Evolutionary conservation across 768 basidiomycete species (phyloP), one percentile per base, ranked within the genome.

Genomic region (Amanita muscaria): DNA sequence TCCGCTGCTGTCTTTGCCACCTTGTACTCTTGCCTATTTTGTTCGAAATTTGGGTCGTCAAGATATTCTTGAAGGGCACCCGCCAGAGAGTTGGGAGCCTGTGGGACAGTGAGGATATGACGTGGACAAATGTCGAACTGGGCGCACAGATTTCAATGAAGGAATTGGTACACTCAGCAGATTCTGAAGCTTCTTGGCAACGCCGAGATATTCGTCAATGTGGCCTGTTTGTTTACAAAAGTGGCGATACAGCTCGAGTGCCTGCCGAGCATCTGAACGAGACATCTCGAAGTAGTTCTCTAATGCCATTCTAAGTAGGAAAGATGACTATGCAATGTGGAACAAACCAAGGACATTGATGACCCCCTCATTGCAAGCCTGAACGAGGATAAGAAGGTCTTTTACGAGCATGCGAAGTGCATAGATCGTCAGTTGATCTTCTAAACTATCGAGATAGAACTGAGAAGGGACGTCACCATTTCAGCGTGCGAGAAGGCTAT

Each of bases 261-360:
- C 88, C 24, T 86, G 80, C 29, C 75, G 66, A 0, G 94, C 96
- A 57, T 98, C 94, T n/a, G 81, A 63, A 50, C 87, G 85, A 0
- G 91, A 89, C 96, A 98, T 98, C 60, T 96, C 93, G 56, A 98
- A 97, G 64, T 96, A 99, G 64, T 94, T 86, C 57, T 97, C 96
- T 81, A n/a, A n/a, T n/a, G n/a, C n/a, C n/a, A n/a, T n/a, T n/a
- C n/a, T n/a, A n/a, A n/a, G n/a, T n/a, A n/a, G n/a, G n/a, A n/a
- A n/a, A n/a, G n/a, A n/a, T n/a, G n/a, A n/a, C n/a, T n/a, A n/a
- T n/a, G n/a, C n/a, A n/a, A n/a, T n/a, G n/a, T 62, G 58, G 8
- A 60, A 64, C 62, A 65, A 64, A 76, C 80, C 92, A 35, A 87
- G 67, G 27, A 85, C 78, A 53, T 86, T 87, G 56, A 83, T 81